These are phyloP conservation scores for Fusarium buharicum DNA, from an alignment of 2,329 filamentous ascomycete genomes.

Conservation along the genomic window DNA sequence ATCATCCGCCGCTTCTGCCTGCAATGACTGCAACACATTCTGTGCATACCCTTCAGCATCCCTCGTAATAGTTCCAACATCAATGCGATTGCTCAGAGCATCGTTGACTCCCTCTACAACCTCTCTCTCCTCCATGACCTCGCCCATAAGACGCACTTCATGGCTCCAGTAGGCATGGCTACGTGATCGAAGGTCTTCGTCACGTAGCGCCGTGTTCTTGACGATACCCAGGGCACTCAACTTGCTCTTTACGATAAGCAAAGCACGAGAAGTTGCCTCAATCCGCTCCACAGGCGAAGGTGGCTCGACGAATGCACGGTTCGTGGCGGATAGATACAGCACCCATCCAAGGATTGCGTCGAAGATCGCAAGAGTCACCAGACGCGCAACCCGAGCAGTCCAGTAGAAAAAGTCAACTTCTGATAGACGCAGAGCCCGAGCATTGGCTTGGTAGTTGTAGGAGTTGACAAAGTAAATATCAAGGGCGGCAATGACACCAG, in stretches of 20 bases:
- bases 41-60: conserved; percentile 72
- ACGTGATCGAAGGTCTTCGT: conserved; percentile 73
- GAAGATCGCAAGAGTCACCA: conserved; percentile 70
- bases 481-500: conserved; percentile 64
- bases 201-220: conserved; percentile 81
- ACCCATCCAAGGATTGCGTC: conserved; percentile 72
- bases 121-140: conserved; percentile 81
- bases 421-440: conserved; percentile 66
- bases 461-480: conserved; percentile 74
- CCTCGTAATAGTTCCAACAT: conserved; percentile 68
- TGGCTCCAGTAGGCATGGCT: conserved; percentile 82
- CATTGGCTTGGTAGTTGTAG: conserved; percentile 74
- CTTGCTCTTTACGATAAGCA: conserved; percentile 72
- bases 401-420: conserved; percentile 80
- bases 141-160: conserved; percentile 76
- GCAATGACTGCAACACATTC: conserved; percentile 53
- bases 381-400: conserved; percentile 71
- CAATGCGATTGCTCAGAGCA: conserved; percentile 71
- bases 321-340: conserved; percentile 81
- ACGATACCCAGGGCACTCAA: conserved; percentile 79
- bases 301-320: conserved; percentile 76
- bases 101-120: conserved; percentile 77
- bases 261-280: conserved; percentile 64
- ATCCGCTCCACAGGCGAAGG: conserved; percentile 73
- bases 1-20: conserved; percentile 34